Percentiles rank a stretch among this genome's conserved stretches.
These are phyloP conservation scores for Kazachstania psychrophila DNA, from an alignment of 805 yeast species.

Conservation along the genomic window DNA sequence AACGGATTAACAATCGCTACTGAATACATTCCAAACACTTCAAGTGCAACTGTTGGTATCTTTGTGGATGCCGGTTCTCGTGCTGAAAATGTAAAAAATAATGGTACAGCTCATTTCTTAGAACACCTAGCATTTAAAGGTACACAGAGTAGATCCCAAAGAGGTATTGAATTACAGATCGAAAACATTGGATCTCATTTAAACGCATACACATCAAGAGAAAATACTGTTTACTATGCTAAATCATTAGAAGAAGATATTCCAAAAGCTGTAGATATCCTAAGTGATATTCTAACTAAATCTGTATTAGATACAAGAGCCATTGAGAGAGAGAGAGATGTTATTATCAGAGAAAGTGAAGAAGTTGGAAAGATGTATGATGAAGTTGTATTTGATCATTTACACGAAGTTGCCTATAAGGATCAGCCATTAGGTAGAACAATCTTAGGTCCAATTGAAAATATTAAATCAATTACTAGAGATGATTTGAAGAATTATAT, in stretches of 20 bases:
- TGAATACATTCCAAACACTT: conserved; percentile 74
- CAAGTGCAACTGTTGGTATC: conserved; percentile 95
- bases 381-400: conserved; percentile 94
- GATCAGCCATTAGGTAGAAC: conserved; percentile 94
- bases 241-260: conserved; percentile 75
- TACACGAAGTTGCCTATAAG: conserved; percentile 85
- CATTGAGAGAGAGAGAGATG: conserved; percentile 92
- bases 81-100: conserved; percentile 74
- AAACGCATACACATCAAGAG: conserved; percentile 97
- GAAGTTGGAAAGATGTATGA: conserved; percentile 98
- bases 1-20: conserved; percentile 94
- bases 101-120: conserved; percentile 95
- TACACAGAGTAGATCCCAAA: conserved; percentile 70
- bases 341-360: conserved; percentile 90
- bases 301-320: conserved; percentile 76
- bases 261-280: conserved; percentile 75
- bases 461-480: conserved; percentile 71
- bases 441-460: conserved; percentile 86
- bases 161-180: conserved; percentile 79
- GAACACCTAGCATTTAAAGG: conserved; percentile 98
- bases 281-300: conserved; percentile 81
- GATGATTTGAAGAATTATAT: conserved; percentile 74
- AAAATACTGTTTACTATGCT: conserved; percentile 94
- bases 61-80: conserved; percentile 99
- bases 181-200: conserved; percentile 95